Evolutionary conservation across 768 basidiomycete species (phyloP), one percentile per base, ranked within the genome.

Genomic region (Scleroderma bovista): DNA sequence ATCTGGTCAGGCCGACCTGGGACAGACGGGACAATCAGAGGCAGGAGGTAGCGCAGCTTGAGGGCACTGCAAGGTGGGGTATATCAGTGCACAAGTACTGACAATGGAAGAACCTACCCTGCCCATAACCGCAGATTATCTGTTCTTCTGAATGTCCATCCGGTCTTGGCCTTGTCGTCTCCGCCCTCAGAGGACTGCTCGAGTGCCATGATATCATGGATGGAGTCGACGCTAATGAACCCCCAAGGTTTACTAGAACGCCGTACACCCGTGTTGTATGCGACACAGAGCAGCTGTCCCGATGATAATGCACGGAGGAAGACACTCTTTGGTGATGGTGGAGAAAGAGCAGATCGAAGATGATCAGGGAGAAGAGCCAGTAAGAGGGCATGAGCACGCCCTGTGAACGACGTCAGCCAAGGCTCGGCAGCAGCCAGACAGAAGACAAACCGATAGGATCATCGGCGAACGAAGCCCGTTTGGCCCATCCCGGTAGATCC

Each of bases 71-170:
- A 24, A 15, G 36, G 39, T 17, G 44, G 55, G 12, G 32, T 17
- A 48, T 24, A 16, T 15, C 37, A 38, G 16, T 12, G 19, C 12
- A n/a, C n/a, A 15, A 26, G n/a, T 22, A 26, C 26, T 24, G 19
- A 22, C 41, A 43, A 38, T 36, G 43, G 44, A 15, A 16, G 41
- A 20, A 78, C 86, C 46, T 61, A 92, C 89, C 87, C 92, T 39
- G 80, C 84, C 85, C 88, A 94, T 19, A 92, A 64, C 22, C 88
- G 74, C 24, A 95, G 68, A 62, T 94, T 95, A 65, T 94, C 93
- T 2, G 83, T 88, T 49, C 91, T 69, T 52, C 93, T 72, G 63
- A 92, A 94, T 17, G 91, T 91, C 86, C 88, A 91, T 0, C 84
- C 80, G 51, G 74, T 77, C 67, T 75, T 80, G 6, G 63, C 63